Evolutionary conservation across 352 stramenopile species (phyloP), one percentile per base, ranked within the genome.

Genomic region (Globisporangium paroecandrum): DNA sequence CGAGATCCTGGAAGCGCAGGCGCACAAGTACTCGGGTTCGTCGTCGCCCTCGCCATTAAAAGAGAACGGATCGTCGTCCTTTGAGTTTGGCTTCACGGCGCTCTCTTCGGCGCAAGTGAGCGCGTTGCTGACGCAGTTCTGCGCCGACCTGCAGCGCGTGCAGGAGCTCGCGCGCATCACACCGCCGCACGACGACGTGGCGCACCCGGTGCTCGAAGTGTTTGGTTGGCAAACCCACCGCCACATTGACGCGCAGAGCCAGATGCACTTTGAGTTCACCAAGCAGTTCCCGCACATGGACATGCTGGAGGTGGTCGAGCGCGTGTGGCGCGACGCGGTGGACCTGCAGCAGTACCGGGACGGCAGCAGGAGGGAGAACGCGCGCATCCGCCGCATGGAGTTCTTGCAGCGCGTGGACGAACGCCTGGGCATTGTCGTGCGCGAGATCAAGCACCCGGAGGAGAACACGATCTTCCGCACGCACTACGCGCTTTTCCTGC

Each of bases 191-290:
- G 41, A 69, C 18, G 54, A 41, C 54, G 27, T 43, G 4, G 27
- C 29, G 10, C 46, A 65, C 43, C 47, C 47, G 12, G 51, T 63
- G 15, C 27, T 76, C 43, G 70, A 77, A 27, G 62, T 82, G n/a
- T 77, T 82, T 65, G 75, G 75, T 25, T 82, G 75, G 75, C 59
- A 70, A 27, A 76, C 73, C 22, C 71, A 65, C 18, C 75, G 73
- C 24, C 70, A 82, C 65, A 59, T 82, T 4, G 72, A 81, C 62
- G 32, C 32, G 10, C 13, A 49, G 43, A 79, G 74, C 68, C 68
- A 77, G 53, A 77, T 79, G 72, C 73, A 79, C 24, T 82, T 82
- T 41, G 75, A 79, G 64, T 76, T 82, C 53, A 62, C 49, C 58
- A 79, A 79, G 65, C 25, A 8, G 18, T 82, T 79, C 24, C 61